These are phyloP conservation scores for Xylariaceae sp. DNA, from an alignment of 2,329 filamentous ascomycete species.

Conservation along the genomic window DNA sequence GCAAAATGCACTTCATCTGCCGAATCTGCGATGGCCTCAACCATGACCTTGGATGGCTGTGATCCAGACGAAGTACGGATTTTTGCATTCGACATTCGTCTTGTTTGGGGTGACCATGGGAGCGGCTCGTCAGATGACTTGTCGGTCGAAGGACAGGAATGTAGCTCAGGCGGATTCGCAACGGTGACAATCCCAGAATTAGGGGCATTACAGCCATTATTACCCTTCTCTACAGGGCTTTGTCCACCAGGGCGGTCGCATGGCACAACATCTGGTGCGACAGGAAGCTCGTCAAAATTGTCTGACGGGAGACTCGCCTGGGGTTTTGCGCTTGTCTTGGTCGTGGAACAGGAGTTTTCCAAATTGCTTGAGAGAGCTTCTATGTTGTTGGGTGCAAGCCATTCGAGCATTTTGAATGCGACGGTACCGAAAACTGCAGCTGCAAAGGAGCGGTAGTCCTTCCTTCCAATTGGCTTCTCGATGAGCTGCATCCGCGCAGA, in stretches of 20 bases:
- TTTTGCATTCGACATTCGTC: constrained; percentile 28
- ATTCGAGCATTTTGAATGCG: constrained; percentile 65
- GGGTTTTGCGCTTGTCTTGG: constrained; percentile 20
- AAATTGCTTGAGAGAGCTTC: constrained; percentile 43
- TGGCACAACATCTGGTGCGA: constrained; percentile 11
- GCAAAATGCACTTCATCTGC: constrained; percentile 20
- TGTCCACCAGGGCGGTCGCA: constrained; percentile 10
- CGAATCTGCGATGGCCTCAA: constrained; percentile 25
- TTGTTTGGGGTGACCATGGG: constrained; percentile 22
- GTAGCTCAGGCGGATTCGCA: constrained; percentile 16
- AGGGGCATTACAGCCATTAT: constrained; percentile 11
- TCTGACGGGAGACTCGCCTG: constrained; percentile 24
- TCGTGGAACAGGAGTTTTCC: constrained; percentile 18
- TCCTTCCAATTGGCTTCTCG: constrained; percentile 47
- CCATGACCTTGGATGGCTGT: constrained; percentile 21
- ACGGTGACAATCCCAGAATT: constrained; percentile 11
- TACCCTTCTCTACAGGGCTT: not conserved
- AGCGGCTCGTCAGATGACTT: constrained; percentile 10
- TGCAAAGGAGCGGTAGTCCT: constrained; percentile 56
- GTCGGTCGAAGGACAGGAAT: constrained; percentile 6
- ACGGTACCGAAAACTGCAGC: constrained; percentile 61
- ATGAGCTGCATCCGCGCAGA: constrained; percentile 35
- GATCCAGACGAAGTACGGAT: constrained; percentile 30
- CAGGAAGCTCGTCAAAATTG: constrained; percentile 14
- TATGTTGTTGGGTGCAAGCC: constrained; percentile 58